Base-by-base conservation (phyloP, 163 green algal genomes). In the Smithsoniella earleae region DNA sequence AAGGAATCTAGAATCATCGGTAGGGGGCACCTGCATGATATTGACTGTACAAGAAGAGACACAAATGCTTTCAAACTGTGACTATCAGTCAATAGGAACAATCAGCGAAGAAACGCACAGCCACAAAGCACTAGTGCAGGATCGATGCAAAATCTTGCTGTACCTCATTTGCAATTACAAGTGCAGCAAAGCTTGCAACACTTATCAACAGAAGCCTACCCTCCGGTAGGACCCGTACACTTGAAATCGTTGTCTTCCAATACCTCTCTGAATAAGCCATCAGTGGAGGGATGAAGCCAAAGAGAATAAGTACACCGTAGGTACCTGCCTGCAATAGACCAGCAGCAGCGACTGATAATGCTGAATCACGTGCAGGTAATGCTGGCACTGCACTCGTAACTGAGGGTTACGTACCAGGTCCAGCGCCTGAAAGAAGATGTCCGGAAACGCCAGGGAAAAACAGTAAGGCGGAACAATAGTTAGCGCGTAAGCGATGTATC, bases 341-440 rank as follows among this genome's bases (percentile, higher is more conserved):
- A 10, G 13, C 13, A 49, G 40, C 10, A 13, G 13, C 10, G 13
- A 49, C 40, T 49, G 40, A 10, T 10, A 22, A 13, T 49, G 10
- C 40, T 49, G 40, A 49, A 49, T 13, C 40, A 13, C 40, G 10
- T 30, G 52, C 52, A 65, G 52, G 52, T 10, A 13, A 49, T 10
- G 40, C 40, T 22, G 40, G 40, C 40, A 22, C 40, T 49, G 40
- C 40, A 49, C 10, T 13, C 10, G 40, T 49, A 13, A 49, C 49
- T 45, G 58, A 1, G 6, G 27, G 58, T 2, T 30, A n/a, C 58
- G 58, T 31, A 69, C 58, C 58, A 69, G 58, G 16, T 69, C 58
- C 13, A 69, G 58, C 4, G 58, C 58, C 20, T 69, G 58, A 38
- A 69, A 69, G 58, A 69, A 69, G n/a, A 69, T 38, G 25, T 69